These are phyloP conservation scores for Vitis rupestris DNA, from an alignment of 164 flowering plant species.

Conservation along the genomic window DNA sequence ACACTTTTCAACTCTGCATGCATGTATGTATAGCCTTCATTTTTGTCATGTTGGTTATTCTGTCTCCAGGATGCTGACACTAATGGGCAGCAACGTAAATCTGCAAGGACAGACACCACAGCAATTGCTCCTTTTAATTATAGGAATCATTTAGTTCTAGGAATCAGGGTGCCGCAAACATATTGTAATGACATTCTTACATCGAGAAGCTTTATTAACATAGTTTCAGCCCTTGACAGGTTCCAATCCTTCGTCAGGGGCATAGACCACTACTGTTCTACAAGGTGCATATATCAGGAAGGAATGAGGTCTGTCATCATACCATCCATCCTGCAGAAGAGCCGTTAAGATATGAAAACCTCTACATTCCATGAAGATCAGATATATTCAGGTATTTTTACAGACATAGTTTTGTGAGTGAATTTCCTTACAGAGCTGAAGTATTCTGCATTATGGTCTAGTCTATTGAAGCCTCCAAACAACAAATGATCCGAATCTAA, in stretches of 20 bases:
- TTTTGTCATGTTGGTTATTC: background rate
- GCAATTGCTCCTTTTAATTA: no score
- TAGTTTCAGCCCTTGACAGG: slow-evolving; percentile 1
- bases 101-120: background rate
- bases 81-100: slow-evolving; percentile 1
- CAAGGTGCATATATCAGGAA: slow-evolving; percentile 80
- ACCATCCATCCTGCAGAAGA: slow-evolving; percentile 69
- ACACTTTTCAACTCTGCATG: background rate
- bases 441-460: slow-evolving; percentile 66
- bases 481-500: slow-evolving; percentile 79
- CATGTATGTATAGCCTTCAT: background rate
- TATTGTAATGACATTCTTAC: background rate
- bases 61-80: background rate
- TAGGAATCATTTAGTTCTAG: background rate
- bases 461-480: slow-evolving; percentile 83
- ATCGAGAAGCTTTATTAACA: background rate
- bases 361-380: no score
- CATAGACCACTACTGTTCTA: slow-evolving; percentile 93
- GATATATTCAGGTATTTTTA: background rate
- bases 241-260: slow-evolving; percentile 34
- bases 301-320: slow-evolving; percentile 71
- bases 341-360: background rate
- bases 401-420: background rate
- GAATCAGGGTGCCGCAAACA: background rate
- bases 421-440: slow-evolving; percentile 64